A percentile compares a stretch with the other conserved stretches of the same genome.
Conservation (phyloP, 179 eudicot genomes). For the Heliamphora pulchella region DNA sequence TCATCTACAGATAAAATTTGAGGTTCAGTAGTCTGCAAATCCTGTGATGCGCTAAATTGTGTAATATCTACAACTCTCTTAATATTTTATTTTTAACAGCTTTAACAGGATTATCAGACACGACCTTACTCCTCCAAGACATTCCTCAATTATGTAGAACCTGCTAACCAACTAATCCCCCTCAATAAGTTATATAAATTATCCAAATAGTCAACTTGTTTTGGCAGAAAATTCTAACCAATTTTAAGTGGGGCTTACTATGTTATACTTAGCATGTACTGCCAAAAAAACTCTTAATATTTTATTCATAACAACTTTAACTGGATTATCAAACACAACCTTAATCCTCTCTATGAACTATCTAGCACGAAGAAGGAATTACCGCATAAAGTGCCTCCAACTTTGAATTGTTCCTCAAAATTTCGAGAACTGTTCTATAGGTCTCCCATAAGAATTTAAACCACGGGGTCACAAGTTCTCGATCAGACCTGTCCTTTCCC, state of each 20-base stretch:
- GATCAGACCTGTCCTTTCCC: slow-evolving; percentile 89
- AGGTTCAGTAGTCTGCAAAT: neutral
- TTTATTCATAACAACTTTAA: too few relatives aligned
- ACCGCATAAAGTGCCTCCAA: slow-evolving; percentile 83
- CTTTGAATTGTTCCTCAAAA: slow-evolving; percentile 79
- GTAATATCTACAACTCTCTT: neutral
- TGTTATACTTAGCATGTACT: too few relatives aligned
- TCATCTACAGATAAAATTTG: slow-evolving; percentile 47
- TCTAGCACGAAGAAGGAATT: neutral
- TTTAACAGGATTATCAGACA: neutral
- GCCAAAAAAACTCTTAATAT: too few relatives aligned
- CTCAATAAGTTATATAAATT: neutral
- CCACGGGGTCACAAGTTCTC: slow-evolving; percentile 94
- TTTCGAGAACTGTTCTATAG: slow-evolving; percentile 77
- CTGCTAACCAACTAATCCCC: neutral
- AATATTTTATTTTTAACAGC: too few relatives aligned
- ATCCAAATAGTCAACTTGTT: too few relatives aligned
- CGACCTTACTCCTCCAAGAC: neutral
- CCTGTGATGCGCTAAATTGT: neutral
- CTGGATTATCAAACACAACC: too few relatives aligned
- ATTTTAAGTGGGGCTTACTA: too few relatives aligned
- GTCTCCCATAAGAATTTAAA: slow-evolving; percentile 79
- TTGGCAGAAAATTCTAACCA: too few relatives aligned
- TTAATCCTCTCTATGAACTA: too few relatives aligned
- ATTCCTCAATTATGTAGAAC: neutral